Evolutionary conservation across 2,329 filamentous ascomycete species (phyloP).

Genomic region (Ambrosiella xylebori): DNA sequence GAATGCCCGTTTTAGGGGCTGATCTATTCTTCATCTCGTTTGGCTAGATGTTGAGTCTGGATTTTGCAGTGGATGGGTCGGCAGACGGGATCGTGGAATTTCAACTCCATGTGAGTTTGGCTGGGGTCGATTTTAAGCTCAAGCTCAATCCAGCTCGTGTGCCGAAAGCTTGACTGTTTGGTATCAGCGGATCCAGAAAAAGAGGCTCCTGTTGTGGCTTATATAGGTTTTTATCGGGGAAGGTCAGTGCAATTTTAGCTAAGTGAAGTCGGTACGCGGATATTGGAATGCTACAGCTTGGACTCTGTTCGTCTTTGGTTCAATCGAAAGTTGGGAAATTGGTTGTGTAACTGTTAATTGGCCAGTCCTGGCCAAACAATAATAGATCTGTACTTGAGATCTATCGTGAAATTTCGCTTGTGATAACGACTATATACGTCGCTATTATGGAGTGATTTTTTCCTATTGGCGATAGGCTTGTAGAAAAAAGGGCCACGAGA

Average conservation of each 20-base stretch:
- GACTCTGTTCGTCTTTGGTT: not conserved
- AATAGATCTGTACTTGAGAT: too few relatives aligned
- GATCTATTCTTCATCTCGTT: constrained; percentile 9
- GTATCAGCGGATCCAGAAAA: not conserved
- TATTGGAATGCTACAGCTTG: not conserved
- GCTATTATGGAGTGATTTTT: too few relatives aligned
- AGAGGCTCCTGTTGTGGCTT: not conserved
- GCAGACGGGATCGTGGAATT: not conserved
- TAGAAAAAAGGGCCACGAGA: too few relatives aligned
- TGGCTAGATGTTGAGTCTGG: not conserved
- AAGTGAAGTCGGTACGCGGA: not conserved
- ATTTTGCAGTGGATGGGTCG: not conserved
- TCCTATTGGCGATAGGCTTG: too few relatives aligned
- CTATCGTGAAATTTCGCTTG: too few relatives aligned
- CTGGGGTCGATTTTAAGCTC: not conserved
- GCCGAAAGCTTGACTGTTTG: not conserved
- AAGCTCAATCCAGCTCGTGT: not conserved
- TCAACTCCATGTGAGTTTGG: not conserved
- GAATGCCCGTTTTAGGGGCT: constrained; percentile 10
- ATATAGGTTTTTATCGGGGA: too few relatives aligned
- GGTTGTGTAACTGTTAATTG: too few relatives aligned
- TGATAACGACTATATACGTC: too few relatives aligned
- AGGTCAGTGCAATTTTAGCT: too few relatives aligned
- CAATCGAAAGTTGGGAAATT: too few relatives aligned
- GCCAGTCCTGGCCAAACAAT: too few relatives aligned